phyloP scores from a whole-genome alignment of 305 asterid genomes.

The Ilex paraguariensis region DNA sequence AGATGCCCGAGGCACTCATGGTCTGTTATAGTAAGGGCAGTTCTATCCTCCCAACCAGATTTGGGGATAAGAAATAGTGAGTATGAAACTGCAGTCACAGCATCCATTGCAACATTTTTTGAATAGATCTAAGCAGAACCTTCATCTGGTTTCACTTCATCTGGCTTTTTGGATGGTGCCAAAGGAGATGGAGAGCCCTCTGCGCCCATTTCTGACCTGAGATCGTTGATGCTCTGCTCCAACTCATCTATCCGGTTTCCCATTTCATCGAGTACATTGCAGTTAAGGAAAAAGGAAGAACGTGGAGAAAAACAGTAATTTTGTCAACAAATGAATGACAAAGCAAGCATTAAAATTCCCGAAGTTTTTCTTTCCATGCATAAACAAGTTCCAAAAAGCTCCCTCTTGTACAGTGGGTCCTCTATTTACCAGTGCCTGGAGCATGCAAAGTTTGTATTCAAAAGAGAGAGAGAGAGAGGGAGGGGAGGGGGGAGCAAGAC shows the following conservation, averaged over 20 bases:
- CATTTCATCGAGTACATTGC: conserved; percentile 11
- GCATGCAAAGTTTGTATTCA: no score
- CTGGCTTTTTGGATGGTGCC: conserved; percentile 6
- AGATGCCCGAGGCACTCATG: no score
- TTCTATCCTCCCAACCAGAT: no score
- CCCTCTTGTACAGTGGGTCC: background rate
- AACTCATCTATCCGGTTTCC: conserved; percentile 20
- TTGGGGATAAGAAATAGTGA: no score
- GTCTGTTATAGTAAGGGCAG: no score
- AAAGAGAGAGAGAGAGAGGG: no score
- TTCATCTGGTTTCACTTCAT: background rate
- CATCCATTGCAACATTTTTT: background rate
- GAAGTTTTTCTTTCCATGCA: no score
- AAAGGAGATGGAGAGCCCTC: conserved; percentile 19
- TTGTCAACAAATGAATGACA: background rate
- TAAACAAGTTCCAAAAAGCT: background rate
- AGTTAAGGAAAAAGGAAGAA: background rate
- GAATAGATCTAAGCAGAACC: background rate
- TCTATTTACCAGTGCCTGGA: no score
- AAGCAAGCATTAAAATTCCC: background rate
- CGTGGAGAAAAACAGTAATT: background rate
- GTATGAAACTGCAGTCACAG: background rate
- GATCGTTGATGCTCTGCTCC: conserved; percentile 26
- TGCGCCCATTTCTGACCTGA: conserved; percentile 16
- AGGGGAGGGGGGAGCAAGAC: no score